A percentile compares a stretch with the other conserved stretches of the same genome.
Evolutionary conservation across 148 eudicot species (phyloP).

Genomic region (Diospyros lotus): DNA sequence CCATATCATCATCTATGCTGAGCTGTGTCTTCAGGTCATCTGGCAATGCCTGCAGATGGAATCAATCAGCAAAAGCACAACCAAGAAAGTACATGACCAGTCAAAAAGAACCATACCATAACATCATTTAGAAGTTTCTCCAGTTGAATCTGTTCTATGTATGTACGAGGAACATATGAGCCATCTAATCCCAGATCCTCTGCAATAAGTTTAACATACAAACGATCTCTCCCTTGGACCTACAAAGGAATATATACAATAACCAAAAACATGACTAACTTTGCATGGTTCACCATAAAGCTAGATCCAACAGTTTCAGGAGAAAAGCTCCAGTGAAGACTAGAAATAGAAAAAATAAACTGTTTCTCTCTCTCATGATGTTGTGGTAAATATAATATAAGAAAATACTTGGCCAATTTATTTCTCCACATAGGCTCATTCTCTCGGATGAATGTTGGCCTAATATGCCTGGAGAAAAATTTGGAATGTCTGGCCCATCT

Average conservation of each 20-base stretch:
- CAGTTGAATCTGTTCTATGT: slow-evolving; percentile 92
- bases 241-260: slow-evolving; percentile 18
- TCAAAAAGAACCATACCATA: slow-evolving; percentile 50
- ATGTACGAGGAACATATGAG: slow-evolving; percentile 84
- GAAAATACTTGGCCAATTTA: not conserved
- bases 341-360: slow-evolving; percentile 10
- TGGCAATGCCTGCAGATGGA: slow-evolving; percentile 65
- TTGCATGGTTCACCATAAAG: slow-evolving; percentile 5
- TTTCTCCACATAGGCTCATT: not conserved
- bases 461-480: too few species aligned
- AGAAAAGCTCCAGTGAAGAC: not conserved
- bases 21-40: slow-evolving; percentile 90
- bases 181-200: slow-evolving; percentile 86
- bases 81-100: slow-evolving; percentile 12
- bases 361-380: not conserved
- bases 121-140: slow-evolving; percentile 93
- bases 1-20: slow-evolving; percentile 85
- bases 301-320: not conserved
- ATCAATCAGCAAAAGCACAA: slow-evolving; percentile 20
- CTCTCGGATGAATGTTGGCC: not conserved
- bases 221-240: slow-evolving; percentile 98
- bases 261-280: not conserved
- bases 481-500: too few species aligned
- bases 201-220: slow-evolving; percentile 60
- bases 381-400: not conserved